Conservation (phyloP, 2,329 filamentous ascomycete genomes). For the Stromatinia cepivora region DNA sequence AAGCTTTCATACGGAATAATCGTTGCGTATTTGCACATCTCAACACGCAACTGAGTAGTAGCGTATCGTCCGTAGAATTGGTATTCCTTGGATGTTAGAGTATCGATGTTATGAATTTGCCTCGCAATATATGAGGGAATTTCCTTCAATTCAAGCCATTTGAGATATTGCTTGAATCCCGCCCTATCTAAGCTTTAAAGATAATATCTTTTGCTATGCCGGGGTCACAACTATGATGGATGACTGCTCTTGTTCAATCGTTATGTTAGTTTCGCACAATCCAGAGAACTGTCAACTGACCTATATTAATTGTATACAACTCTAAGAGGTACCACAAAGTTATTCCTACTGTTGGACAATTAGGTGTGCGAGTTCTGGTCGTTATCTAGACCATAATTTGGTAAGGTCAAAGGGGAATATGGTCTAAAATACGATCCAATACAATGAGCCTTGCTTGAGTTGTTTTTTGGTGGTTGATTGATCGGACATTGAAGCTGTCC, state of each 20-base stretch:
- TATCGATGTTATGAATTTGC: neutral
- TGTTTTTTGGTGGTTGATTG: neutral
- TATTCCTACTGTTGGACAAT: neutral
- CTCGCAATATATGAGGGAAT: neutral
- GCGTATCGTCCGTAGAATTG: neutral
- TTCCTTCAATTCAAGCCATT: neutral
- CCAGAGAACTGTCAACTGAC: neutral
- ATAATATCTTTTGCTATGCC: neutral
- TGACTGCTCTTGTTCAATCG: neutral
- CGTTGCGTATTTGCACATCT: neutral
- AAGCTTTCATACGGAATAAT: neutral
- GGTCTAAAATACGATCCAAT: neutral
- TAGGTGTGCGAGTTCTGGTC: neutral
- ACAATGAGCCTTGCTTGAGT: neutral
- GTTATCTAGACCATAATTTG: neutral
- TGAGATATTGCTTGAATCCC: neutral
- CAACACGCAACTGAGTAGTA: neutral
- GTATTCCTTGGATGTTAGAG: neutral
- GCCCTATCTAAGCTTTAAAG: neutral
- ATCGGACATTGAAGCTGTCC: neutral
- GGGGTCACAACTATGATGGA: neutral
- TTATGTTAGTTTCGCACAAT: neutral
- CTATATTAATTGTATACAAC: neutral
- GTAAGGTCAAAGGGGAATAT: neutral
- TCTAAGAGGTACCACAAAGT: neutral